Evolutionary conservation across 495 filamentous ascomycete genomes (phyloP).

Genomic region (Aspergillus avenaceus): DNA sequence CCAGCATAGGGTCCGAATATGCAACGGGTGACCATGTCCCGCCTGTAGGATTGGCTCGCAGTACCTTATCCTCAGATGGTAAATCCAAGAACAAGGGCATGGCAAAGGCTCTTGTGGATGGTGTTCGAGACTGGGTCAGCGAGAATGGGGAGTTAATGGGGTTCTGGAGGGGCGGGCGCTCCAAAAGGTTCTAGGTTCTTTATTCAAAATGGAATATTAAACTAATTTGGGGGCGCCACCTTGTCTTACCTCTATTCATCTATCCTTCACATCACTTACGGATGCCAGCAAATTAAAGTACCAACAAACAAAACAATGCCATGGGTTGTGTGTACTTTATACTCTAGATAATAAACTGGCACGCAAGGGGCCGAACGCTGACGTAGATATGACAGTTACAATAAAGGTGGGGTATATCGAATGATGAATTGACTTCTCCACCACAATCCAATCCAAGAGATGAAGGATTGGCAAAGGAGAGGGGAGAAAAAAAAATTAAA

Average conservation of each 20-base stretch:
- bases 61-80: slow-evolving; percentile 37
- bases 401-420: too few species aligned
- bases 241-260: not conserved
- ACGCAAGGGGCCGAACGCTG: too few species aligned
- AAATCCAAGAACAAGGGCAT: slow-evolving; percentile 71
- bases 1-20: slow-evolving; percentile 73
- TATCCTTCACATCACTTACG: not conserved
- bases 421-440: too few species aligned
- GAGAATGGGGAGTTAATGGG: slow-evolving; percentile 72
- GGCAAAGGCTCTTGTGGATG: slow-evolving; percentile 85
- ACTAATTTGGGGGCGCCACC: too few species aligned
- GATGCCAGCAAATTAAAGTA: too few species aligned
- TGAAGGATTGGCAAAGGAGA: not conserved
- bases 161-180: slow-evolving; percentile 55
- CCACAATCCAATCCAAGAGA: not conserved
- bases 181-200: slow-evolving; percentile 33
- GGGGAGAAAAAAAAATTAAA: not conserved
- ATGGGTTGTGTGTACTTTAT: too few species aligned
- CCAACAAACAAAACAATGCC: too few species aligned
- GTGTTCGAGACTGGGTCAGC: slow-evolving; percentile 65
- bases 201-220: too few species aligned
- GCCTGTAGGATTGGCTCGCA: slow-evolving; percentile 32
- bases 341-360: too few species aligned
- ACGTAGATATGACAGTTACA: too few species aligned
- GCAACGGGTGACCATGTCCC: slow-evolving; percentile 54